Evolutionary conservation across 495 filamentous ascomycete genomes (phyloP), one percentile per base, ranked within the genome.

Genomic region (Aspergillus conjunctus): DNA sequence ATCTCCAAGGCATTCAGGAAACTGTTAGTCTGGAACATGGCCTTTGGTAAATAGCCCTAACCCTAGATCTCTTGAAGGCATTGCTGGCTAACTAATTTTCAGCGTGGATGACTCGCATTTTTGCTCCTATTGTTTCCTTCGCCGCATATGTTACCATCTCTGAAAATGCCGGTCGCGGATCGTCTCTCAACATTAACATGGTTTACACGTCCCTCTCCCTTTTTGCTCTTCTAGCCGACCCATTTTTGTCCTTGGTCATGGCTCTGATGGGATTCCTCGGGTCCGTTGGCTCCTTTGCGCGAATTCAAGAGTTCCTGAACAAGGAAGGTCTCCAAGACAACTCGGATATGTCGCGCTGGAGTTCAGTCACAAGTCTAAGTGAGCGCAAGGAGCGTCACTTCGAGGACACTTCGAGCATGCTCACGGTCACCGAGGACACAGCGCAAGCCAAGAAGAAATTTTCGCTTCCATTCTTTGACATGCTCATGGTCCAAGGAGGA

Each of bases 161-260:
- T 2, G 73, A 81, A 32, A 73, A 77, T 21, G 69, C 74, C 51
- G 73, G 77, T 12, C 72, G 77, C 54, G 73, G 77, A 31, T 66
- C 66, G 45, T 78, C 76, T 4, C 66, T 87, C 22, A 78, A 79
- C 46, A 81, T 80, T 6, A 72, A 81, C 2, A 75, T 70, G 30
- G 77, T 82, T 0, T 88, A 84, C 66, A 88, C 86, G 0, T 79
- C 86, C 0, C 60, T 88, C 3, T 84, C 86, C 0, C 80, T 88
- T 0, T 84, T 88, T 56, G 72, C 81, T 0, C 77, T 90, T 7
- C 68, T 90, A 17, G 73, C 84, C 1, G 73, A 78, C 9, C 87
- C 87, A 0, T 72, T 88, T 1, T 63, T 77, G 7, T 74, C 66
- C 3, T 64, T 89, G n/a, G 83, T 90, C 43, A 82, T 84, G 73